Evolutionary conservation across 306 rosid species (phyloP).

Genomic region (Fragaria nilgerrensis): DNA sequence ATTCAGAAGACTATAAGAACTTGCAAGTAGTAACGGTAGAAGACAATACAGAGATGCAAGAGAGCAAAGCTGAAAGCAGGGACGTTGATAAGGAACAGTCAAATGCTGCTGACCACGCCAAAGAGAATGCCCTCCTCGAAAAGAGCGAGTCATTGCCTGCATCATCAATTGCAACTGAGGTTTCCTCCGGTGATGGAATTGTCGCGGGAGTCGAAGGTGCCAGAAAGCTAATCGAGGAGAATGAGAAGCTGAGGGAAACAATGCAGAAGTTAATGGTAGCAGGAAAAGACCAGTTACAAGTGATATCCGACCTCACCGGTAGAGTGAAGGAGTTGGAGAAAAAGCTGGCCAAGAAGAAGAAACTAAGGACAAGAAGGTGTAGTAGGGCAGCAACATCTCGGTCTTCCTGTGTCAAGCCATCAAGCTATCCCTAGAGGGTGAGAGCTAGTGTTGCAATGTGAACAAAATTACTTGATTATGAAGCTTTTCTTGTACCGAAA

Average conservation of each 20-base stretch:
- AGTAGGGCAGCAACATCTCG: slow-evolving; percentile 23
- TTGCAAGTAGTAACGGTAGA: neutral
- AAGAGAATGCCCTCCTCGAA: neutral
- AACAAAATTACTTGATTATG: neutral
- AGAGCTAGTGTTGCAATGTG: slow-evolving; percentile 12
- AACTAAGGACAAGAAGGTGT: slow-evolving; percentile 23
- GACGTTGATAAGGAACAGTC: neutral
- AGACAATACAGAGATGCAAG: neutral
- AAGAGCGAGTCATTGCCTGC: slow-evolving; percentile 10
- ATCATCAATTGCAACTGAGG: neutral
- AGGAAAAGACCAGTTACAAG: slow-evolving; percentile 58
- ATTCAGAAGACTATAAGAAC: neutral
- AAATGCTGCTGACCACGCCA: neutral
- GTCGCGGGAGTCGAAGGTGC: slow-evolving; percentile 15
- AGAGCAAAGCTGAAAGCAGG: neutral
- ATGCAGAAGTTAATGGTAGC: slow-evolving; percentile 57
- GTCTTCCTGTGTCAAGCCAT: slow-evolving; percentile 11
- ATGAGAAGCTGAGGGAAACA: slow-evolving; percentile 50
- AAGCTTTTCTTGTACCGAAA: neutral
- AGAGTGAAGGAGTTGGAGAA: slow-evolving; percentile 73
- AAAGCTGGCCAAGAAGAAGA: slow-evolving; percentile 50
- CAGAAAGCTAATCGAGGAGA: slow-evolving; percentile 42
- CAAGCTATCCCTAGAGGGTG: neutral
- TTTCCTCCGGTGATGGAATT: neutral
- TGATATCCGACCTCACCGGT: slow-evolving; percentile 49